Evolutionary conservation across 164 flowering plant genomes (phyloP).

Genomic region (Aristolochia contorta): DNA sequence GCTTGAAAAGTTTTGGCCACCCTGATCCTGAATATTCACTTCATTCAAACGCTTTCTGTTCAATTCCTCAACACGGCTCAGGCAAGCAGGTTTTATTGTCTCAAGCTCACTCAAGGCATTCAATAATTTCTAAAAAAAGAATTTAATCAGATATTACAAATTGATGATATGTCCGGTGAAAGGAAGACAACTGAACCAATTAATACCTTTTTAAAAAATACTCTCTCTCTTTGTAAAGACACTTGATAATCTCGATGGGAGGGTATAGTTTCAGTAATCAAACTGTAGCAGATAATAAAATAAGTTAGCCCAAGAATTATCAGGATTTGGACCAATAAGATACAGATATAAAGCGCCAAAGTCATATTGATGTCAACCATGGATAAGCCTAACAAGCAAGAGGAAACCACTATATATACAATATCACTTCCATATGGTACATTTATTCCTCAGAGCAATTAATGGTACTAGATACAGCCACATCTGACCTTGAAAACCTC

Average conservation of each 20-base stretch:
- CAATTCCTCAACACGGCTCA: slow-evolving; percentile 38
- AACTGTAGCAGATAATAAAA: slow-evolving; percentile 38
- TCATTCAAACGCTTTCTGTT: slow-evolving; percentile 31
- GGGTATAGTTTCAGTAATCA: slow-evolving; percentile 86
- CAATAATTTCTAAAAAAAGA: slow-evolving; percentile 45
- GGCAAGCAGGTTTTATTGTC: slow-evolving; percentile 59
- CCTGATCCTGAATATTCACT: slow-evolving; percentile 21
- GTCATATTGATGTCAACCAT: background rate
- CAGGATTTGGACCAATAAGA: background rate
- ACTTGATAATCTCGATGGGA: slow-evolving; percentile 64
- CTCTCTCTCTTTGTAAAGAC: slow-evolving; percentile 34
- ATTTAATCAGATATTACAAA: slow-evolving; percentile 7
- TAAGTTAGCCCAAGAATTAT: background rate
- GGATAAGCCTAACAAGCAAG: background rate
- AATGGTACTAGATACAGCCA: too few species aligned
- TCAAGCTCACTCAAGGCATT: slow-evolving; percentile 65
- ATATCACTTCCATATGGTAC: too few species aligned
- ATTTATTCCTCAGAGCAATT: too few species aligned
- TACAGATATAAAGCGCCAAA: background rate
- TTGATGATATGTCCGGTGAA: background rate
- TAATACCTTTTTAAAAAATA: slow-evolving; percentile 44
- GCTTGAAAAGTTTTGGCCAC: slow-evolving; percentile 15
- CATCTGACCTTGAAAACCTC: slow-evolving; percentile 77
- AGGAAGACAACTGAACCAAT: background rate
- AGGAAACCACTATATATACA: background rate